Base-by-base conservation (phyloP, 345 rosid species). In the Anastatica hierochuntica region DNA sequence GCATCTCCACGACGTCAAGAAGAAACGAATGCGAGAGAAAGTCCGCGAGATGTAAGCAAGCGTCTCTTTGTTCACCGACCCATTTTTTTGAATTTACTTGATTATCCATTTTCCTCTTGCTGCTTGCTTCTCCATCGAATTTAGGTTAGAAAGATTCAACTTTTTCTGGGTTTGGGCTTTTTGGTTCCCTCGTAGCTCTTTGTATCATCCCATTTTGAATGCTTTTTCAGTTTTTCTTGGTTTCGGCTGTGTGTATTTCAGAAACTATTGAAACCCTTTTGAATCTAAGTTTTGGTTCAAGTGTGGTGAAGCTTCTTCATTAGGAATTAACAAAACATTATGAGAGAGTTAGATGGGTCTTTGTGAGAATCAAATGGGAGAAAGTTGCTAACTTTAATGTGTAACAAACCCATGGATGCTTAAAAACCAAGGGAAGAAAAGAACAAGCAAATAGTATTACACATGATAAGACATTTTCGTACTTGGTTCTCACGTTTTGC, bases 1-100 rank as follows among this genome's bases (percentile, higher is more conserved):
- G 49, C 43, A 37, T 50, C 15, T 44, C 70, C 67, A 72, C 8
- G 73, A 72, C 8, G 76, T 77, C 49, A 84, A 72, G 81, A 75
- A 76, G 89, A 71, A 60, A 37, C 76, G 53, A 42, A 70, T 87
- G 89, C 77, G 84, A 37, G 95, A 80, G 55, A 77, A 84, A 84
- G 95, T 87, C 44, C 80, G 92, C 58, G 51, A 75, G 65, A 90
- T 90, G 98, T 87, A 79, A 53, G 86, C 29, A n/a, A 29, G 1
- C 24, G 24, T 13, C 6, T 24, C n/a, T 8, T 21, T 2, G 14
- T 4, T 14, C 53, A 14, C 38, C 8, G n/a, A 21, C 52, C 52
- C 51, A 16, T 50, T 54, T 12, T 13, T 18, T 53, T 19, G 21
- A 13, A 7, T n/a, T 30, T 1, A 24, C 11, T 10, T 45, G n/a